phyloP scores from a whole-genome alignment of 2,329 filamentous ascomycete species.

The Cercospora beticola region DNA sequence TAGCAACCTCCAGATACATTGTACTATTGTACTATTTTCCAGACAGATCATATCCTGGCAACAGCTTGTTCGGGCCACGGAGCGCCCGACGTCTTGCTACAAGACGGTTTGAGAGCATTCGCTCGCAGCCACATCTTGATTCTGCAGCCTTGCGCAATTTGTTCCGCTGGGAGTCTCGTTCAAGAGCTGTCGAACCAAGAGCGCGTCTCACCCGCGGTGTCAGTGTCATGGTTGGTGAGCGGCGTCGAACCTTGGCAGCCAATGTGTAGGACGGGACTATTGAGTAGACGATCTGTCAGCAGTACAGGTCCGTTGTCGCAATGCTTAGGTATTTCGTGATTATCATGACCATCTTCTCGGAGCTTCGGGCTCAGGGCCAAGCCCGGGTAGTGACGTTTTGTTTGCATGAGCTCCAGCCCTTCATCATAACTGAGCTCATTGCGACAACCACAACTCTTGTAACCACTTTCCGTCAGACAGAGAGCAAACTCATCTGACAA shows the following conservation, averaged over 20 bases:
- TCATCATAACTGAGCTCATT: slow-evolving; percentile 1
- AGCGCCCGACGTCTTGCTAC: too few relatives aligned
- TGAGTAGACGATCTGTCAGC: background rate
- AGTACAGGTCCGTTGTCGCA: background rate
- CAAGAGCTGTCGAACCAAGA: background rate
- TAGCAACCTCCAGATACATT: slow-evolving; percentile 38
- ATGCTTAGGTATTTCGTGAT: background rate
- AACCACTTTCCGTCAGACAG: background rate
- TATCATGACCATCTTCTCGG: slow-evolving; percentile 1
- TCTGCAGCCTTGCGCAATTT: too few relatives aligned
- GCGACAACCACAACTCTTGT: background rate
- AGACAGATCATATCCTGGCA: background rate
- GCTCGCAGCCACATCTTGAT: background rate
- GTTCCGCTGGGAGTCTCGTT: background rate
- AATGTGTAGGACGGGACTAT: background rate
- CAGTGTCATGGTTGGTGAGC: background rate
- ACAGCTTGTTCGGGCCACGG: background rate
- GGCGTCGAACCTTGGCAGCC: background rate
- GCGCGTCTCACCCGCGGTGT: too few relatives aligned
- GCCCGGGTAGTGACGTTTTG: background rate
- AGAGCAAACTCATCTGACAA: slow-evolving; percentile 39
- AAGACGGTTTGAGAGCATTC: background rate
- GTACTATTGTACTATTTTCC: slow-evolving; percentile 32
- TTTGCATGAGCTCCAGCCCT: slow-evolving; percentile 3
- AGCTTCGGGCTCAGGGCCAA: background rate